Percentiles rank a stretch among this genome's conserved stretches.
phyloP scores from a whole-genome alignment of 1,284 basidiomycete species.

The Xerocomus minutiporus region DNA sequence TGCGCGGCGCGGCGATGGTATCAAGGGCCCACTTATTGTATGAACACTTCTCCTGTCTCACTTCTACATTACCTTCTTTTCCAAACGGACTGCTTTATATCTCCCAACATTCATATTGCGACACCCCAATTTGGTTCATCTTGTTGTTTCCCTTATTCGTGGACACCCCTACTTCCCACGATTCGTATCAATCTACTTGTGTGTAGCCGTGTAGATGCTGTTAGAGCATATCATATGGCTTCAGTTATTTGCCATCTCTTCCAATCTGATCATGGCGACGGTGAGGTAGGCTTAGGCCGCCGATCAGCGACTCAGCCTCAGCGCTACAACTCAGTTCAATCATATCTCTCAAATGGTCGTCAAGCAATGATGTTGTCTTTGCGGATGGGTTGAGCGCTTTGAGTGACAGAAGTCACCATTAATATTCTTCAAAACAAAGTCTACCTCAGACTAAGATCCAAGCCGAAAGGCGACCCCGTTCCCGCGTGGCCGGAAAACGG shows the following conservation, averaged over 20 bases:
- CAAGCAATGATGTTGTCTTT: too few species aligned
- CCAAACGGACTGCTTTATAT: background rate
- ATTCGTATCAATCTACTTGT: background rate
- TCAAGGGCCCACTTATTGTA: constrained; percentile 42
- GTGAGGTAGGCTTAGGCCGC: too few species aligned
- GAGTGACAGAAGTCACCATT: too few species aligned
- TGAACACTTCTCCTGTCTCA: constrained; percentile 10
- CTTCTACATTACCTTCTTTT: constrained; percentile 6
- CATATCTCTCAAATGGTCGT: too few species aligned
- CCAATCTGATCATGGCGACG: too few species aligned
- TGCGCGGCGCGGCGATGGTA: constrained; percentile 54
- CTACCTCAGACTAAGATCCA: too few species aligned
- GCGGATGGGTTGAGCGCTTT: too few species aligned
- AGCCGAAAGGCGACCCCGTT: too few species aligned
- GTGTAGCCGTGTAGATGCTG: constrained; percentile 7
- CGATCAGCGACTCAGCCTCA: too few species aligned
- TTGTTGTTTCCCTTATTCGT: background rate
- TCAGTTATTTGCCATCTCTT: background rate
- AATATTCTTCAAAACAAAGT: too few species aligned
- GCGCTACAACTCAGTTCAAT: too few species aligned
- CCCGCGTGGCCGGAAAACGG: too few species aligned
- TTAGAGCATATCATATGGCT: constrained; percentile 2
- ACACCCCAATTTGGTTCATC: constrained; percentile 8
- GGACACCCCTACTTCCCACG: constrained; percentile 12
- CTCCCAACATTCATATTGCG: constrained; percentile 7